Evolutionary conservation across 208 protist genomes (phyloP).

Genomic region (Phytomonas francai): DNA sequence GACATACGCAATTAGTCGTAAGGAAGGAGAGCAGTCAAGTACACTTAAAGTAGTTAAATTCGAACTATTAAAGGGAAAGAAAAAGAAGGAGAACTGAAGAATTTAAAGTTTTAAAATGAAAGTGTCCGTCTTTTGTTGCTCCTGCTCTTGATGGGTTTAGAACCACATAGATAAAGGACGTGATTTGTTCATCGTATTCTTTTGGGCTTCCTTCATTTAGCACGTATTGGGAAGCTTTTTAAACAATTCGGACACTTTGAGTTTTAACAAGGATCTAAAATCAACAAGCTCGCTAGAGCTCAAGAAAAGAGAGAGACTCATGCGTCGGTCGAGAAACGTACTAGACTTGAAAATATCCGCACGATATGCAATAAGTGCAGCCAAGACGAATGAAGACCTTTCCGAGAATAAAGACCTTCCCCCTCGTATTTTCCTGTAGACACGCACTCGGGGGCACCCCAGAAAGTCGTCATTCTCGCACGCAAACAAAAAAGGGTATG

Average conservation of each 20-base stretch:
- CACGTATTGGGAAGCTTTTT: not conserved
- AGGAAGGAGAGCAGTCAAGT: not conserved
- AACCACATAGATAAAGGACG: not conserved
- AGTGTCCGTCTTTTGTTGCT: not conserved
- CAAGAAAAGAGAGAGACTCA: not conserved
- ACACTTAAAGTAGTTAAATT: not conserved
- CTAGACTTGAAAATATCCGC: not conserved
- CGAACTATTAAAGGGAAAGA: not conserved
- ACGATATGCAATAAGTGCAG: not conserved
- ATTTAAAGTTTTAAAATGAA: not conserved
- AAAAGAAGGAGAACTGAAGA: not conserved
- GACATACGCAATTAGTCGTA: slow-evolving; percentile 4
- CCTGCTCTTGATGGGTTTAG: not conserved
- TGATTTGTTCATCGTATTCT: not conserved
- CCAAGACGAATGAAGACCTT: not conserved
- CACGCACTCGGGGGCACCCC: not conserved
- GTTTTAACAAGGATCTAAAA: not conserved
- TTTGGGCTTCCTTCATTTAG: not conserved
- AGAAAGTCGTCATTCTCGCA: not conserved
- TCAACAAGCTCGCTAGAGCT: not conserved
- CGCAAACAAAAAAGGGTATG: not conserved
- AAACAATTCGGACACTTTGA: not conserved
- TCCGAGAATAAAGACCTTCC: not conserved
- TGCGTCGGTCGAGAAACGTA: not conserved
- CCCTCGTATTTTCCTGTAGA: not conserved